Percentiles rank a stretch among this genome's conserved stretches.
These are phyloP conservation scores for Thielaviopsis musarum DNA, from an alignment of 2,329 filamentous ascomycete genomes.

Conservation along the genomic window DNA sequence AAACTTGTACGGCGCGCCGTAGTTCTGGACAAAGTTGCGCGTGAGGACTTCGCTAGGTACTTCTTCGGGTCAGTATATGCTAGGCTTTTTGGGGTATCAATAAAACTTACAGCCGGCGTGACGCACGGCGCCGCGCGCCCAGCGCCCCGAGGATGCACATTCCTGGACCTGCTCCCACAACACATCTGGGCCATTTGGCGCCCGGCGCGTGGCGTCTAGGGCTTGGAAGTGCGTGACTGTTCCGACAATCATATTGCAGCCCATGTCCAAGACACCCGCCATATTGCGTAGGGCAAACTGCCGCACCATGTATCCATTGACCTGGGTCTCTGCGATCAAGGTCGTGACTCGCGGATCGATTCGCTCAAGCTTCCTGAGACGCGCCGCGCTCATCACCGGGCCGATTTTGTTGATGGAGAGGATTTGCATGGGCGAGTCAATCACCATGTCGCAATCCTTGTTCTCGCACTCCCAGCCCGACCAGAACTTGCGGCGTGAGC, in stretches of 20 bases:
- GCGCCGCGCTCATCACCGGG: background rate
- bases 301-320: slow-evolving; percentile 7
- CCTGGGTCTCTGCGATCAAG: background rate
- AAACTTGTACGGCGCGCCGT: slow-evolving; percentile 52
- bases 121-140: slow-evolving; percentile 27
- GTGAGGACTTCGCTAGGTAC: slow-evolving; percentile 26
- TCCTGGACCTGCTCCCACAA: slow-evolving; percentile 36
- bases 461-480: slow-evolving; percentile 43
- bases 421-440: slow-evolving; percentile 18
- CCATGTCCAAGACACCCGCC: background rate
- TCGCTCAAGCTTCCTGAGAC: background rate
- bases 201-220: slow-evolving; percentile 23
- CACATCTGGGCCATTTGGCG: slow-evolving; percentile 39
- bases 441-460: slow-evolving; percentile 29
- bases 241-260: background rate
- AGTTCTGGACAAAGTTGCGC: slow-evolving; percentile 37
- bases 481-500: slow-evolving; percentile 45
- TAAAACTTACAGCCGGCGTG: slow-evolving; percentile 19
- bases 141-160: slow-evolving; percentile 18
- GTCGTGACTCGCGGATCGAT: slow-evolving; percentile 13
- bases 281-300: slow-evolving; percentile 4
- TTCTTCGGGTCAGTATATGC: background rate
- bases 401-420: slow-evolving; percentile 15
- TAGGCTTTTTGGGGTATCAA: background rate
- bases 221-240: slow-evolving; percentile 16